Evolutionary conservation across 495 filamentous ascomycete species (phyloP), one percentile per base, ranked within the genome.

Genomic region (Hypoxylon intermedium): DNA sequence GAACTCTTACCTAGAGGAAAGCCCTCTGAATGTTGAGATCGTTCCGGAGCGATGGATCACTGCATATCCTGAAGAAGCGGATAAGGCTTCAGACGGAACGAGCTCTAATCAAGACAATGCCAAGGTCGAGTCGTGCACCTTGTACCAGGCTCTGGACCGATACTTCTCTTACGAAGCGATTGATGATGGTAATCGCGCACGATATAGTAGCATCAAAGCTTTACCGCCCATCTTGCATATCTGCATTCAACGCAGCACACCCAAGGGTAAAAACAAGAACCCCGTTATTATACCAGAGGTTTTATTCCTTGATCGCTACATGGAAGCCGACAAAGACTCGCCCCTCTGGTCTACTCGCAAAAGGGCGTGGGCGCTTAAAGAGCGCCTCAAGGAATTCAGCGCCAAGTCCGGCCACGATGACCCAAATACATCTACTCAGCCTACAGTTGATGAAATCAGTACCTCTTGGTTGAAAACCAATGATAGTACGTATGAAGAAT

Each of bases 281-380:
- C 89, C 89, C 33, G 78, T 98, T 15, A 77, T 82, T 9, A 81
- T 98, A 18, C 82, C 84, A 13, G 86, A 93, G 45, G 85, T 81
- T 2, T 83, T 98, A 26, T 97, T 89, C 69, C 78, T 98, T 42
- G 94, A 98, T 73, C 85, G 93, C 11, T 98, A 93, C 72, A 87
- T 95, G 79, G 89, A 94, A 44, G 72, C 76, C 0, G 82, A 81
- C 2, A 77, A 80, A 24, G 75, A 83, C 21, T 79, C 82, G 0
- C 71, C 79, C 3, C 71, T 94, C 1, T 79, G 87, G 68, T 67
- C 76, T 26, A 78, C 80, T n/a, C 85, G 91, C 19, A 78, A 84
- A 42, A 74, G 88, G 48, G 79, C 79, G 36, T 97, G 93, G 94
- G 77, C 81, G 48, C 85, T 89, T 78, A 90, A 92, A 68, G 77